Evolutionary conservation across 2,329 filamentous ascomycete species (phyloP), one percentile per base, ranked within the genome.

Genomic region (Thielaviopsis ethacetica): DNA sequence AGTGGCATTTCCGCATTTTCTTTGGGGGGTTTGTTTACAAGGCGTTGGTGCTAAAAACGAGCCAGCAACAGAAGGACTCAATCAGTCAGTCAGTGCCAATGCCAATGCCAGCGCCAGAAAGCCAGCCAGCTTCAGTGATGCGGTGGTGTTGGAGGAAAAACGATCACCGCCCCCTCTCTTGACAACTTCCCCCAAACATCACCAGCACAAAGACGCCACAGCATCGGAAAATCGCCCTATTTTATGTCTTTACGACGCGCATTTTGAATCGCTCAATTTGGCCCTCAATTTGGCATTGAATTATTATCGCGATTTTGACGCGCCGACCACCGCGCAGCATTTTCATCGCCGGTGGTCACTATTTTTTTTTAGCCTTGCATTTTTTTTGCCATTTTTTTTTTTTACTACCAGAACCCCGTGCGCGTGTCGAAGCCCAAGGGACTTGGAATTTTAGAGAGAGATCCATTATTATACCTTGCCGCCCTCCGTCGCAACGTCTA

Each of bases 181-280:
- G 24, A 38, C 38, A 57, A 60, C 55, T 60, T 60, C 49, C 54
- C 59, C 55, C 59, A 57, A 60, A 60, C 59, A 60, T 56, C 59
- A 60, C 53, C 54, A 52, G 30, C 27, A 60, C 50, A 17, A 44
- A 30, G 34, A 52, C 44, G 19, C 49, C 34, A 34, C 27, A 15
- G 52, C 30, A 41, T n/a, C 53, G 21, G 10, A 51, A 55, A 56
- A 44, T 38, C 24, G 47, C 27, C 51, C 49, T 52, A 26, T 53
- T 53, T 26, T 44, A 24, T 38, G 44, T 38, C 51, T 47, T 54
- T 41, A 22, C 57, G 41, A 58, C 57, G 57, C 57, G 57, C 57
- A 58, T 17, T 54, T 58, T 54, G 12, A 38, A 21, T 26, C 19
- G 38, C 38, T 22, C 24, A 60, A 41, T 56, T 54, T 38, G 49